Evolutionary conservation across 2,329 filamentous ascomycete genomes (phyloP).

Genomic region (Ophiostoma sp.): DNA sequence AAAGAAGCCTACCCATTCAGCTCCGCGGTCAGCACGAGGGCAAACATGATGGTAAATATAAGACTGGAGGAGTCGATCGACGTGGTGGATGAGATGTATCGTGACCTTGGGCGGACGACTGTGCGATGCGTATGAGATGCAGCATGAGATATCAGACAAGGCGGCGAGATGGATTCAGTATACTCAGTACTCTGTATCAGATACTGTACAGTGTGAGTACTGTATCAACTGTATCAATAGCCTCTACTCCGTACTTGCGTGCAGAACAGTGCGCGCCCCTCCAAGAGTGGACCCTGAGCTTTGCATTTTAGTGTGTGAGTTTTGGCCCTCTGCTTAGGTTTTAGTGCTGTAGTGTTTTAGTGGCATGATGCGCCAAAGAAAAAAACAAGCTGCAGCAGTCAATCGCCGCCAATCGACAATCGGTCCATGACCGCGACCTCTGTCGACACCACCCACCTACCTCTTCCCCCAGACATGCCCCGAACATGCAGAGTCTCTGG

Average conservation of each 20-base stretch:
- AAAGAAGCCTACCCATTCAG: slow-evolving; percentile 55
- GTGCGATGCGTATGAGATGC: background rate
- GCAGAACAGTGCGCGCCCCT: slow-evolving; percentile 3
- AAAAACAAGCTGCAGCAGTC: background rate
- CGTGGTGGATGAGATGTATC: background rate
- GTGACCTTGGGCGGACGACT: background rate
- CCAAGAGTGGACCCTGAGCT: slow-evolving; percentile 4
- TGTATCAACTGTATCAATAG: background rate
- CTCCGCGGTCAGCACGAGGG: slow-evolving; percentile 62
- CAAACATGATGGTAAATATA: slow-evolving; percentile 49
- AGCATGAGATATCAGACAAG: no score
- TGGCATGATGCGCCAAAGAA: slow-evolving; percentile 25
- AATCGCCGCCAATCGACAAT: background rate
- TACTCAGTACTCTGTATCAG: background rate
- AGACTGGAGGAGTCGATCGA: background rate
- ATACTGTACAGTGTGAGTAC: background rate
- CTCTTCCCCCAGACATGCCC: slow-evolving; percentile 32
- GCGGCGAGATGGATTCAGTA: background rate
- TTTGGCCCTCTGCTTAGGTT: background rate
- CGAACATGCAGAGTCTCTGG: slow-evolving; percentile 63
- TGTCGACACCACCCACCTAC: background rate
- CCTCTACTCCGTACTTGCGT: background rate
- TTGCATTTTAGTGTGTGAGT: background rate
- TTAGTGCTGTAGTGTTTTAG: slow-evolving; percentile 10
- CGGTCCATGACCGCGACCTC: background rate